Conservation (phyloP, 1,284 basidiomycete genomes). For the Ganoderma resinaceum region DNA sequence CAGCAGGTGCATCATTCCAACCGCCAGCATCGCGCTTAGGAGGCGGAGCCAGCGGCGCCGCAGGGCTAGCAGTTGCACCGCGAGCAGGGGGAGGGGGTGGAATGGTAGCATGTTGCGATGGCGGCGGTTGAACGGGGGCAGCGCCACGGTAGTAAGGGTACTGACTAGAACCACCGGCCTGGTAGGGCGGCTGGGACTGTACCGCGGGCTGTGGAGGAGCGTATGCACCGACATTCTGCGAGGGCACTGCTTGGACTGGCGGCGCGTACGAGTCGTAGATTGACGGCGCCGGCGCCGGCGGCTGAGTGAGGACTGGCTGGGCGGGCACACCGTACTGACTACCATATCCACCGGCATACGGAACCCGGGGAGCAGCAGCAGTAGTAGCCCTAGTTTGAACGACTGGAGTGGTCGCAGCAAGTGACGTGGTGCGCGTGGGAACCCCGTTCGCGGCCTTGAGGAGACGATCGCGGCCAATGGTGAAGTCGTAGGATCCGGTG, state of each 20-base stretch:
- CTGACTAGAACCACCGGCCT: conserved; percentile 30
- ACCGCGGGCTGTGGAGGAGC: conserved; percentile 18
- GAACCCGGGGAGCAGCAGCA: conserved; percentile 28
- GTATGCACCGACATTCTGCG: background rate
- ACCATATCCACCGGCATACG: conserved; percentile 32
- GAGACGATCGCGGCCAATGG: conserved; percentile 70
- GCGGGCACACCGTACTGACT: conserved; percentile 31
- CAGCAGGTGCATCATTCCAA: conserved; percentile 90
- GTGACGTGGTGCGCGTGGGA: conserved; percentile 39
- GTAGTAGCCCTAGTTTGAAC: conserved; percentile 26
- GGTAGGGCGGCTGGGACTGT: conserved; percentile 32
- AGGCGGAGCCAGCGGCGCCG: conserved; percentile 38
- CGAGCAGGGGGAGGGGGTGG: conserved; percentile 34
- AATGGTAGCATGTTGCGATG: conserved; percentile 32
- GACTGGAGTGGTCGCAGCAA: conserved; percentile 32
- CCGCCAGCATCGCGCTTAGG: conserved; percentile 77
- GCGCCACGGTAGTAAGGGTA: conserved; percentile 35
- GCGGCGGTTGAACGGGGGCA: conserved; percentile 30
- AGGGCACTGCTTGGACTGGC: conserved; percentile 10
- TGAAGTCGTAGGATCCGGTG: conserved; percentile 60
- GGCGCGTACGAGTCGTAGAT: conserved; percentile 36
- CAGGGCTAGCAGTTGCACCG: conserved; percentile 32
- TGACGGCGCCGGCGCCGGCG: conserved; percentile 28
- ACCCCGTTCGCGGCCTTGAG: conserved; percentile 53
- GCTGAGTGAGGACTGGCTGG: conserved; percentile 29